Evolutionary conservation across 495 filamentous ascomycete species (phyloP).

Genomic region (Aspergillus nidulans): DNA sequence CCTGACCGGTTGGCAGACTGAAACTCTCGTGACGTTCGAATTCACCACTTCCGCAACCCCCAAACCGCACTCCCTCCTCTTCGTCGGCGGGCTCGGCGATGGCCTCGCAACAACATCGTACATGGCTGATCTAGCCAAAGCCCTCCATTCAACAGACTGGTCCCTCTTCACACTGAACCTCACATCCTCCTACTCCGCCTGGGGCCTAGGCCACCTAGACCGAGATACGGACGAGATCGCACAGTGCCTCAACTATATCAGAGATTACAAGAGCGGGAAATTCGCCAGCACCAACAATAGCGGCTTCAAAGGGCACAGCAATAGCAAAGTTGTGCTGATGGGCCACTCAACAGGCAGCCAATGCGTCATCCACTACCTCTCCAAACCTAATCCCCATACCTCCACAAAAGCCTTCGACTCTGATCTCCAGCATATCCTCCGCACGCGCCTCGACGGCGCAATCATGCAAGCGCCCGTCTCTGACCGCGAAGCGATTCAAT

Average conservation of each 20-base stretch:
- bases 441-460: constrained; percentile 61
- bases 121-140: constrained; percentile 44
- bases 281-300: constrained; percentile 13
- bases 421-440: constrained; percentile 22
- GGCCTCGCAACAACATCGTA: constrained; percentile 67
- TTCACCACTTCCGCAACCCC: constrained; percentile 26
- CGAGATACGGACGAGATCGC: constrained; percentile 73
- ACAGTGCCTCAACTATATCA: constrained; percentile 66
- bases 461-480: constrained; percentile 78
- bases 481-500: constrained; percentile 66
- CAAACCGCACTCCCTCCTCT: constrained; percentile 67
- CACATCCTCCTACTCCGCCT: constrained; percentile 63
- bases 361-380: constrained; percentile 73
- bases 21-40: constrained; percentile 45
- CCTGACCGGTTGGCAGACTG: too few species aligned
- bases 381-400: constrained; percentile 31
- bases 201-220: constrained; percentile 63
- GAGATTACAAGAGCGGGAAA: constrained; percentile 33
- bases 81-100: constrained; percentile 78
- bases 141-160: constrained; percentile 56
- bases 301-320: background rate
- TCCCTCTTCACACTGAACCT: constrained; percentile 59
- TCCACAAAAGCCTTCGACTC: constrained; percentile 29
- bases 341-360: constrained; percentile 85
- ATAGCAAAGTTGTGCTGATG: constrained; percentile 65